Evolutionary conservation across 306 rosid genomes (phyloP), one percentile per base, ranked within the genome.

Genomic region (Acacia melanoxylon): DNA sequence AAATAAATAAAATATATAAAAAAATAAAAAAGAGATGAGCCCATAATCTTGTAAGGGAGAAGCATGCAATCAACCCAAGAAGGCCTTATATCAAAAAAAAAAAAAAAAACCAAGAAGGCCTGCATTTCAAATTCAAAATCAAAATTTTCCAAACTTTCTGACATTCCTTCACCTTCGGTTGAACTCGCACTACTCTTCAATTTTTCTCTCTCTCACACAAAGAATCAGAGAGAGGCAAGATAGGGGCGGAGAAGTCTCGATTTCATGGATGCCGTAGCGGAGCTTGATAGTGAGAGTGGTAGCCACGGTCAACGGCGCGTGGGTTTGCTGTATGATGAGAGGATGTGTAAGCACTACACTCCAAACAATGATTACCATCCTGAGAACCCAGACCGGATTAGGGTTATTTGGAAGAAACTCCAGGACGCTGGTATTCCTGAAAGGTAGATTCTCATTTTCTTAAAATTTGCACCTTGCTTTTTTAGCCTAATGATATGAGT

Each of bases 291-390:
- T 6, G 76, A n/a, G 41, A 88, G 69, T 6, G 20, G 35, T 6
- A 4, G 24, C 63, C 66, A 3, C 37, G 52, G 35, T 85, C 86
- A 76, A 40, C 93, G 85, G 29, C 90, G 83, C 25, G 93, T 95
- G 5, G 99, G 96, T 66, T 72, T 95, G 66, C 78, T 95, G 1
- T 92, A 91, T 90, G 98, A 95, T 42, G 91, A 89, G 77, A 87
- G 91, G 78, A 93, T 95, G 99, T 92, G 99, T 40, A 86, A 81
- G 40, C 99, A 95, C 65, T 48, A 75, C 67, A 79, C 82, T 2
- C 91, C 90, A 3, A 82, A 85, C 81, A 85, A 82, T 12, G 87
- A 54, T n/a, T n/a, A 29, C 77, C 99, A 95, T 82, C 96, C 96
- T 20, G 99, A 95, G 80, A 89, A 73, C 78, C 99, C 99, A 0